Evolutionary conservation across 2,329 filamentous ascomycete genomes (phyloP).

Genomic region (Fusarium pseudocircinatum): DNA sequence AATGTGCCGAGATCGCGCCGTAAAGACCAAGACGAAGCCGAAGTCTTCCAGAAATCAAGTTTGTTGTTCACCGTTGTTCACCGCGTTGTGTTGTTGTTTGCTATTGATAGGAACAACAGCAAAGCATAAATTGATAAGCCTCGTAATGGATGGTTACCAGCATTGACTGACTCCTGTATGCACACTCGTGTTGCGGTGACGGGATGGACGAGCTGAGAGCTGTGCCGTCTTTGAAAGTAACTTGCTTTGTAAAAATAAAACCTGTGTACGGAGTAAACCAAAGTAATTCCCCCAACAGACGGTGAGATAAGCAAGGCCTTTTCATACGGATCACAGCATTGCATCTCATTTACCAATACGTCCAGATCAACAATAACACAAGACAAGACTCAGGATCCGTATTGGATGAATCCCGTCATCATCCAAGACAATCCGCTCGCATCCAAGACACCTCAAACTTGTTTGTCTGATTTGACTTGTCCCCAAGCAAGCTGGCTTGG

Average conservation of each 20-base stretch:
- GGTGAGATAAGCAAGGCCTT: conserved; percentile 27
- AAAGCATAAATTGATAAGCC: conserved; percentile 6
- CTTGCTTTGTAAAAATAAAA: conserved; percentile 16
- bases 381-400: not conserved
- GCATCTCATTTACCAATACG: conserved; percentile 6
- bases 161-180: not conserved
- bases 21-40: not conserved
- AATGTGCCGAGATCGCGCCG: conserved; percentile 18
- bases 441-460: conserved; percentile 31
- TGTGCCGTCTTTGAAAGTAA: conserved; percentile 1
- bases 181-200: conserved; percentile 6
- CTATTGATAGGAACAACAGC: not conserved
- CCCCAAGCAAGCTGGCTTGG: not conserved
- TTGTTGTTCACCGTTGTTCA: not conserved
- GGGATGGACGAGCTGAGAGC: not conserved
- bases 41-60: conserved; percentile 19
- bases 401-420: conserved; percentile 13
- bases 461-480: not conserved
- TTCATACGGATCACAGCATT: conserved; percentile 23
- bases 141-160: conserved; percentile 27
- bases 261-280: not conserved
- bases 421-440: conserved; percentile 29
- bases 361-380: conserved; percentile 16
- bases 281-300: conserved; percentile 1
- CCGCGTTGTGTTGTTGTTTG: not conserved